Percentiles rank a stretch among this genome's conserved stretches.
phyloP scores from a whole-genome alignment of 129 eudicot genomes.

The Flaveria robusta region DNA sequence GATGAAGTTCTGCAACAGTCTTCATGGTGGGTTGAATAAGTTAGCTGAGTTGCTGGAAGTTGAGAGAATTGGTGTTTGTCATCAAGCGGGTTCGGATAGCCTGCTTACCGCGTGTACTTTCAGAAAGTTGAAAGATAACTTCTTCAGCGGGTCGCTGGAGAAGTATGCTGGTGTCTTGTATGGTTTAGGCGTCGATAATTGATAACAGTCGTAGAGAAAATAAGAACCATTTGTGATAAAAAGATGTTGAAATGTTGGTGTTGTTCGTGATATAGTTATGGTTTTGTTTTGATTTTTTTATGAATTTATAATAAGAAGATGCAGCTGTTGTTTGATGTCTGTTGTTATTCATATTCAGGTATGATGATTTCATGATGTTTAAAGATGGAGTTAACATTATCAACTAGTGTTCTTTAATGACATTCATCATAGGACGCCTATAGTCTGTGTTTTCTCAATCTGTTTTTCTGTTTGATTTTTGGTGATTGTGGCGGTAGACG shows the following conservation, averaged over 20 bases:
- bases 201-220: slow-evolving; percentile 30
- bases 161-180: slow-evolving; percentile 85
- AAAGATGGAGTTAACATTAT: background rate
- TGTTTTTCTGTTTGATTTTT: too few species aligned
- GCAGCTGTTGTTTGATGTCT: background rate
- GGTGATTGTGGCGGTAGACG: too few species aligned
- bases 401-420: too few species aligned
- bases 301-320: slow-evolving; percentile 7
- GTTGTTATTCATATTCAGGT: background rate
- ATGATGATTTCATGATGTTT: slow-evolving; percentile 10
- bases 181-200: slow-evolving; percentile 79
- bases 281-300: background rate
- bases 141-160: slow-evolving; percentile 81
- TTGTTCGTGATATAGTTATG: slow-evolving; percentile 17
- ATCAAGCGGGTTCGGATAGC: slow-evolving; percentile 94
- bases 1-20: slow-evolving; percentile 88
- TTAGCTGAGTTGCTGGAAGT: slow-evolving; percentile 64
- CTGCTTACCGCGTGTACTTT: slow-evolving; percentile 76
- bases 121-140: slow-evolving; percentile 75
- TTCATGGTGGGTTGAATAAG: slow-evolving; percentile 92
- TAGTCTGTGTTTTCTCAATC: too few species aligned
- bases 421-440: too few species aligned
- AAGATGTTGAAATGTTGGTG: slow-evolving; percentile 32
- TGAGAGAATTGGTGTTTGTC: slow-evolving; percentile 62
- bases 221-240: slow-evolving; percentile 18